Evolutionary conservation across 2,329 filamentous ascomycete species (phyloP).

Genomic region (Paecilomyces formosus): DNA sequence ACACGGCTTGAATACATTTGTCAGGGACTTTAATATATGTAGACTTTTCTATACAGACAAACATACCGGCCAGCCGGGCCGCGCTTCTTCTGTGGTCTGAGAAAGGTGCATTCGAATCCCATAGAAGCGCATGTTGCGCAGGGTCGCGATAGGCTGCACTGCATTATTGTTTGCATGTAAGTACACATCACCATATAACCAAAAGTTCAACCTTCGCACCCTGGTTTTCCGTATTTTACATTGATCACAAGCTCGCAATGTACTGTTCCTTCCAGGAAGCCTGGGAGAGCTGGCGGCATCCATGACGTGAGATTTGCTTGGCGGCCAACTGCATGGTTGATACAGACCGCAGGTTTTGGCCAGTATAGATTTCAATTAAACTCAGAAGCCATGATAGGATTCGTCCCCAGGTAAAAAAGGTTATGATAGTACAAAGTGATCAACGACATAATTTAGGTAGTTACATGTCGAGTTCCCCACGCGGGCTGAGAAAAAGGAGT

Average conservation of each 20-base stretch:
- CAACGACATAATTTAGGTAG: not conserved
- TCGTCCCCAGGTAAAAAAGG: not conserved
- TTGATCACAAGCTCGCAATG: slow-evolving; percentile 31
- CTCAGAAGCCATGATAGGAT: not conserved
- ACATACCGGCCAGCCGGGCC: slow-evolving; percentile 32
- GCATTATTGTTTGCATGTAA: slow-evolving; percentile 3
- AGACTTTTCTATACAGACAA: slow-evolving; percentile 4
- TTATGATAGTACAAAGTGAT: not conserved
- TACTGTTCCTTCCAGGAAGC: not conserved
- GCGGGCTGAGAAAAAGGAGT: not conserved
- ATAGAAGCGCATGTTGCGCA: slow-evolving; percentile 31
- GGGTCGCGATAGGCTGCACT: slow-evolving; percentile 34
- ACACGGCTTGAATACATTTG: slow-evolving; percentile 21
- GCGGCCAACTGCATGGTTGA: not conserved
- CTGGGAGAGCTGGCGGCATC: not conserved
- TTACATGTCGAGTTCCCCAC: not conserved
- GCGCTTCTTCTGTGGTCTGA: slow-evolving; percentile 35
- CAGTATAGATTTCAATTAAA: not conserved
- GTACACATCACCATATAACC: not conserved
- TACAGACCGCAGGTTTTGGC: not conserved
- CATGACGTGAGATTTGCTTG: not conserved
- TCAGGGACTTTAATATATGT: slow-evolving; percentile 3
- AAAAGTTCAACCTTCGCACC: slow-evolving; percentile 12
- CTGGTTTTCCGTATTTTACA: slow-evolving; percentile 35
- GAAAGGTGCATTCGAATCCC: slow-evolving; percentile 35